Percentiles rank a stretch among this genome's conserved stretches.
phyloP scores from a whole-genome alignment of 202 grass and related monocot genomes.

The Tripidium arundinaceum region DNA sequence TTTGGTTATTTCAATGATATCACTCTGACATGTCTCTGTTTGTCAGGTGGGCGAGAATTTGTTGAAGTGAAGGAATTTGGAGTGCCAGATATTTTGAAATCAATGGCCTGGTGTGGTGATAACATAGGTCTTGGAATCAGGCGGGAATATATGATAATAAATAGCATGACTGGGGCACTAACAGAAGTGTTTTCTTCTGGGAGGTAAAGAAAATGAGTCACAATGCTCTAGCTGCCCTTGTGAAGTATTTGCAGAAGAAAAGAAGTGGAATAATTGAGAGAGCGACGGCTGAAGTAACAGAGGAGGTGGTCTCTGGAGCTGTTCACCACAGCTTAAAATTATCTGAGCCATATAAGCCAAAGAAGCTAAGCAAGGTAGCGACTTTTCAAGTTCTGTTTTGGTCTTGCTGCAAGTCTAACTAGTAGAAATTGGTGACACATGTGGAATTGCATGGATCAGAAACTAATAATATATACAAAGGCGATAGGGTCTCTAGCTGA shows the following conservation, averaged over 20 bases:
- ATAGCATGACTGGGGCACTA: conserved; percentile 72
- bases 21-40: conserved; percentile 13
- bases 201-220: conserved; percentile 88
- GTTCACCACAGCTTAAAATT: conserved; percentile 80
- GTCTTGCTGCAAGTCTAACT: conserved; percentile 20
- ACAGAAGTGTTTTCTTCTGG: conserved; percentile 88
- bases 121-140: conserved; percentile 92
- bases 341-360: conserved; percentile 73
- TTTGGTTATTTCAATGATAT: conserved; percentile 18
- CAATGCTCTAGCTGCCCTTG: conserved; percentile 78
- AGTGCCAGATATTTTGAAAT: conserved; percentile 74
- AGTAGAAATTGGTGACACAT: conserved; percentile 1
- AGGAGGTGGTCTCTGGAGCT: conserved; percentile 90
- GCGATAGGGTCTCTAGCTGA: not conserved
- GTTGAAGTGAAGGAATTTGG: conserved; percentile 95
- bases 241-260: conserved; percentile 99
- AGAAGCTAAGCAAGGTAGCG: conserved; percentile 70
- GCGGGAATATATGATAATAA: conserved; percentile 91
- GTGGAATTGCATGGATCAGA: conserved; percentile 12
- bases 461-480: not conserved
- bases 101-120: conserved; percentile 95
- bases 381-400: conserved; percentile 10
- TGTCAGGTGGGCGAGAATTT: conserved; percentile 86
- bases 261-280: conserved; percentile 85
- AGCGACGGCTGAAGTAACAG: conserved; percentile 95